Evolutionary conservation across 352 stramenopile species (phyloP), one percentile per base, ranked within the genome.

Genomic region (Phytophthora pini): DNA sequence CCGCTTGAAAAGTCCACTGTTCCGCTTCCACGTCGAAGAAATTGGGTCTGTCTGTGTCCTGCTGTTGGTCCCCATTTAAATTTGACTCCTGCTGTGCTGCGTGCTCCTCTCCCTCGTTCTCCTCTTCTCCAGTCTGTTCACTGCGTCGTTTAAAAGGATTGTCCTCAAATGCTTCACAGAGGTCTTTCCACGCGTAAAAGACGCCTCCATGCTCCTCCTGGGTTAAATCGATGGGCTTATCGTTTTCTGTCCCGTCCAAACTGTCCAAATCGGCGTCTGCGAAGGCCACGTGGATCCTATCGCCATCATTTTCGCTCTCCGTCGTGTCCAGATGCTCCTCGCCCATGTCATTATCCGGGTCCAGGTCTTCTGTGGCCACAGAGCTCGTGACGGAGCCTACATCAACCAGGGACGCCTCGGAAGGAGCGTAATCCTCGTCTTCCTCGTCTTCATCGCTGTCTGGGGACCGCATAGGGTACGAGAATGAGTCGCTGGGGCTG

Each of bases 401-500:
- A 6, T 32, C 31, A 38, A 56, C 66, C 38, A 70, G 34, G 2
- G 70, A 74, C 31, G 56, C 22, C 22, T 61, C 45, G 12, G 70
- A 76, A 4, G 71, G 65, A 31, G 55, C 59, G 43, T 77, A 77
- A 17, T 80, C 72, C 45, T 72, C 59, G 34, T 80, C 69, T 3
- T 61, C 61, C 4, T 71, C 58, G 3, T 66, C 51, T 6, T 66
- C 40, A 5, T 67, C 63, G 24, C 48, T 63, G 15, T 52, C 27
- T 22, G 50, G 46, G 7, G 54, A 63, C 26, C 44, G 56, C 73
- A 78, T 81, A 2, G 46, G 50, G 26, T 56, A 71, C 20, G 49
- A 76, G 34, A 74, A 66, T 10, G 69, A 77, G 48, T 75, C 72
- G 20, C 56, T 63, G 5, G 65, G 49, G 24, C 70, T 76, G 34